Conservation (phyloP, 371 early-diverging fungal genomes). For the Nematocida ironsii region DNA sequence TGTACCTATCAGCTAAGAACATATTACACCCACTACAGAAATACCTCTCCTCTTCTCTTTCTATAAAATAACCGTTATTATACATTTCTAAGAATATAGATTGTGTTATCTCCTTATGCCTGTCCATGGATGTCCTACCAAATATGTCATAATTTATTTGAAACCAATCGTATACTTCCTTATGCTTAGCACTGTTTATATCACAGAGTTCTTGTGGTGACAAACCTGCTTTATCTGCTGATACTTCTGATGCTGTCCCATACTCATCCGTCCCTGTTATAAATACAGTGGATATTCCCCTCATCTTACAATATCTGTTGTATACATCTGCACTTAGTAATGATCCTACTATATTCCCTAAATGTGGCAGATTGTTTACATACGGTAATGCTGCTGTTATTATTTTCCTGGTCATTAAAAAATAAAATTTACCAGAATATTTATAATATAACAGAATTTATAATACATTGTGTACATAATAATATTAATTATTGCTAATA, state of each 20-base stretch:
- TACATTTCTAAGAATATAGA: constrained; percentile 80
- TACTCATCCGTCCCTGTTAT: constrained; percentile 99
- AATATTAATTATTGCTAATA: too few relatives aligned
- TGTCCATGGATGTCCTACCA: constrained; percentile 85
- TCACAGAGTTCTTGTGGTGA: constrained; percentile 85
- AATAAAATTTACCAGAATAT: not conserved
- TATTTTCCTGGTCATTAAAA: constrained; percentile 66
- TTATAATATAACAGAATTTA: too few relatives aligned
- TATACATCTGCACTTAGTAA: constrained; percentile 94
- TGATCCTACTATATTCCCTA: constrained; percentile 98
- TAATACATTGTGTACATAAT: too few relatives aligned
- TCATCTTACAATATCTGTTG: constrained; percentile 83
- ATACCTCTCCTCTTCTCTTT: constrained; percentile 79
- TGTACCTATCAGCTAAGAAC: constrained; percentile 96
- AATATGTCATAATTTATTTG: constrained; percentile 87
- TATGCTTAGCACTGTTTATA: constrained; percentile 85
- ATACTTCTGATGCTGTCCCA: constrained; percentile 98
- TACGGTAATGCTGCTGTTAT: constrained; percentile 97
- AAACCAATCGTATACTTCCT: constrained; percentile 89
- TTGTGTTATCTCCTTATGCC: constrained; percentile 86
- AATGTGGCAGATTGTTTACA: constrained; percentile 98
- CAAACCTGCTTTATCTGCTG: constrained; percentile 74
- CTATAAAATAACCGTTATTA: constrained; percentile 75
- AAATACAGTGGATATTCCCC: constrained; percentile 83
- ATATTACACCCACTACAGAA: constrained; percentile 85